Evolutionary conservation across 2,329 filamentous ascomycete genomes (phyloP).

Genomic region (Arthroderma uncinatum): DNA sequence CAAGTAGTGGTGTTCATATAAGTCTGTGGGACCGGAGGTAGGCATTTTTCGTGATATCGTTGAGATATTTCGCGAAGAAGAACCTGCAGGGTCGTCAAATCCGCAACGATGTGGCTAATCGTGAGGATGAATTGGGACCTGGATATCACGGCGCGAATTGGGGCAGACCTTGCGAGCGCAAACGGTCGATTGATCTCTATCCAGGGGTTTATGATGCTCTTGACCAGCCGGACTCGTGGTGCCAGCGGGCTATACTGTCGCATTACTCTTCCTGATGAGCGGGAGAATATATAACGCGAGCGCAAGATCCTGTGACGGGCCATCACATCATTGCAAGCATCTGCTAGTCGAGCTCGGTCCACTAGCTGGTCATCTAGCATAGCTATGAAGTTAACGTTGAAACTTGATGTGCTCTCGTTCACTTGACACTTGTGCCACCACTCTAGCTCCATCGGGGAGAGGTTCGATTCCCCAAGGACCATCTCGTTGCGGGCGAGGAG

Average conservation of each 20-base stretch:
- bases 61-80: constrained; percentile 20
- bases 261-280: background rate
- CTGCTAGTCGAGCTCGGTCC: background rate
- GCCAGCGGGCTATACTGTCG: background rate
- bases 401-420: background rate
- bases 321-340: background rate
- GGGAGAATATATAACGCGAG: background rate
- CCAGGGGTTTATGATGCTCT: background rate
- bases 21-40: constrained; percentile 2
- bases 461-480: background rate
- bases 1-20: constrained; percentile 11
- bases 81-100: constrained; percentile 23
- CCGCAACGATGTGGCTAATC: constrained; percentile 26
- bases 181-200: constrained; percentile 16
- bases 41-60: constrained; percentile 14
- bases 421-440: background rate
- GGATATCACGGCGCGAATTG: constrained; percentile 22
- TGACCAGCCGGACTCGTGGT: background rate
- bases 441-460: constrained; percentile 3
- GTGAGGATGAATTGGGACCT: constrained; percentile 17
- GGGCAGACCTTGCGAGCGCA: constrained; percentile 15
- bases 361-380: background rate
- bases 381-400: constrained; percentile 3
- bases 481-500: background rate
- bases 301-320: background rate